A percentile compares a stretch with the other conserved stretches of the same genome.
Evolutionary conservation across 2,329 filamentous ascomycete genomes (phyloP).

Genomic region (Macroventuria anomochaeta): DNA sequence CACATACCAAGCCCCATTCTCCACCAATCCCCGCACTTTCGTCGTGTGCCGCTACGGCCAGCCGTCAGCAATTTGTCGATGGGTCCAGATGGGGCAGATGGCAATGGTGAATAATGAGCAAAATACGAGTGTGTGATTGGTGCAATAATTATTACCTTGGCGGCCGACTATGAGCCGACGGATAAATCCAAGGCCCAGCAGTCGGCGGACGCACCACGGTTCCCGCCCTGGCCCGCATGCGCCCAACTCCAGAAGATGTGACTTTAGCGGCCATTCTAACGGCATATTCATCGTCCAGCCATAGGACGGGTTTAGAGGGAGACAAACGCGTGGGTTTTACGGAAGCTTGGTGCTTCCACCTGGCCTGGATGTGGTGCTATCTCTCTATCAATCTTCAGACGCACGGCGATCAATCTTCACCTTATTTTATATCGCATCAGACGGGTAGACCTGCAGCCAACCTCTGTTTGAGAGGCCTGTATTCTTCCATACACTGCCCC

Average conservation of each 20-base stretch:
- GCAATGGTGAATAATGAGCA: conserved; percentile 17
- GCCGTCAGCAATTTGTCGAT: conserved; percentile 35
- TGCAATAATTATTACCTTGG: conserved; percentile 36
- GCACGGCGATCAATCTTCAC: conserved; percentile 40
- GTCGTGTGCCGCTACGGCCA: conserved; percentile 14
- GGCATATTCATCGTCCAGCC: conserved; percentile 50
- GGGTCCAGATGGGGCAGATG: conserved; percentile 34
- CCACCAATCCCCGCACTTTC: conserved; percentile 39
- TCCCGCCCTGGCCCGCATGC: conserved; percentile 33
- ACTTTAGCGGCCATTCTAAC: conserved; percentile 35
- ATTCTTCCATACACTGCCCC: conserved; percentile 37
- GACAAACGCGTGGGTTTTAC: conserved; percentile 41
- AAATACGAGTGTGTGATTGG: conserved; percentile 28
- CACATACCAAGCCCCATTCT: conserved; percentile 26
- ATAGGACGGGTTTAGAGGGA: conserved; percentile 43
- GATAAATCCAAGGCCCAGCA: conserved; percentile 39
- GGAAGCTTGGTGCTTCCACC: conserved; percentile 42
- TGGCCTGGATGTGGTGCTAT: conserved; percentile 41
- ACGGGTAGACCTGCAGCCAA: conserved; percentile 29
- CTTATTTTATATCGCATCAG: conserved; percentile 38
- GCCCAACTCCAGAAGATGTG: conserved; percentile 35
- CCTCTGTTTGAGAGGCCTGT: conserved; percentile 32
- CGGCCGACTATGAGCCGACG: conserved; percentile 29
- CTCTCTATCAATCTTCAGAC: conserved; percentile 44
- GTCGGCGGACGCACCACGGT: conserved; percentile 28